Base-by-base conservation (phyloP, 1,139 yeast genomes). In the Ogataea hybrid region DNA sequence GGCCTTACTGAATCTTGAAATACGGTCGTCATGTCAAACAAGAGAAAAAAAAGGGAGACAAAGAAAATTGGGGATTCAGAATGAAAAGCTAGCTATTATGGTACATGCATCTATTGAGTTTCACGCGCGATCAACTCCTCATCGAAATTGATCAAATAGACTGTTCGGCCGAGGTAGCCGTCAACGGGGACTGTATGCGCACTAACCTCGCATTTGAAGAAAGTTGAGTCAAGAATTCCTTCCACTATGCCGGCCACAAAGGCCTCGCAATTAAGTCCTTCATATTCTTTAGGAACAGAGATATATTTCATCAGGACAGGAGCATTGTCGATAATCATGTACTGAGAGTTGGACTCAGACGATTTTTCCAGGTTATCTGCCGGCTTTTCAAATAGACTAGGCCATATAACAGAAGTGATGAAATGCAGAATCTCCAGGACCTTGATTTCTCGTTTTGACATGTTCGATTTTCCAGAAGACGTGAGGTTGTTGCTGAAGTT, bases 281-380 rank as follows among this genome's bases (percentile, higher is more conserved):
- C 82, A 61, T 84, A 81, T 50, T 88, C 95, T 51, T 77, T 79
- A 3, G 96, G 96, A 5, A 85, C 82, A 25, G 85, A 79, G 21
- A 92, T 81, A 60, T 77, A 92, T 53, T 79, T 82, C 9, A 92
- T 76, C 38, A 90, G 73, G 42, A 84, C 57, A 3, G 98, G 98
- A 20, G 75, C 65, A 55, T 85, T 81, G 60, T 92, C 98, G 16
- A 84, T 82, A 46, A 94, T 87, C 88, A 79, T 81, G 58, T 78
- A 94, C 62, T 92, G 97, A 52, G 84, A 82, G 10, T 76, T 75
- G 28, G 81, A 74, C 37, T 90, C 96, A 42, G 87, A 86, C 2
- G 95, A 84, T 62, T 84, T 84, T 53, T 92, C 97, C 44, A 94
- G 68, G 45, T 85, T 95, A 63, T 89, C 92, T 17, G 97, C 96